These are phyloP conservation scores for Gigaspora rosea DNA, from an alignment of 192 early-diverging fungal species.

Conservation along the genomic window DNA sequence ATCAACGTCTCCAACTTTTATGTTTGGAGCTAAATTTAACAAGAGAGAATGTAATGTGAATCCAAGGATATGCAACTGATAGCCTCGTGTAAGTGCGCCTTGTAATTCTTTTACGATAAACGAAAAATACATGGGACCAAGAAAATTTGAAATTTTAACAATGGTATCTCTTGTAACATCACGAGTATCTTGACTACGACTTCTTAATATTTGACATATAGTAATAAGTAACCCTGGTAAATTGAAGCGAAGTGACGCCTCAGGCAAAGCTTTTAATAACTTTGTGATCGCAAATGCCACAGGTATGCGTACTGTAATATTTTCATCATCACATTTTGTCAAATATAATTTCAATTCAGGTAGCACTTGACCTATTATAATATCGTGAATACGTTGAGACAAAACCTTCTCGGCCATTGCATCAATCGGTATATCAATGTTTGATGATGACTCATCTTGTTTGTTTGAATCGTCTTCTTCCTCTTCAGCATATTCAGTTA, in stretches of 20 bases:
- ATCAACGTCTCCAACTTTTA: slow-evolving; percentile 75
- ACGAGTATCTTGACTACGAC: slow-evolving; percentile 79
- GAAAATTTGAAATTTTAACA: slow-evolving; percentile 78
- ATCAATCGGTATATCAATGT: slow-evolving; percentile 39
- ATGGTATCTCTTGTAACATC: slow-evolving; percentile 86
- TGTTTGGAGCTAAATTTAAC: slow-evolving; percentile 58
- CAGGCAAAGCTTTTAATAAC: slow-evolving; percentile 80
- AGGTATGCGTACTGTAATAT: slow-evolving; percentile 78
- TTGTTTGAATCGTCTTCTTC: slow-evolving; percentile 40
- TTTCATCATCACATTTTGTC: slow-evolving; percentile 71
- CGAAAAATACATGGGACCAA: slow-evolving; percentile 81
- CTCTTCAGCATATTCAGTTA: slow-evolving; percentile 34
- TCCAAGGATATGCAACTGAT: slow-evolving; percentile 93
- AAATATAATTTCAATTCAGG: slow-evolving; percentile 82
- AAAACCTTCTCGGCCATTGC: slow-evolving; percentile 41
- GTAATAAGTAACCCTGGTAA: slow-evolving; percentile 86
- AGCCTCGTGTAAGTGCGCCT: slow-evolving; percentile 76
- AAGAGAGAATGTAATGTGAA: slow-evolving; percentile 88
- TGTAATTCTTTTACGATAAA: slow-evolving; percentile 89
- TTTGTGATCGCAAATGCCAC: slow-evolving; percentile 84
- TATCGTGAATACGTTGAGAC: slow-evolving; percentile 66
- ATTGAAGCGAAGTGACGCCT: slow-evolving; percentile 71
- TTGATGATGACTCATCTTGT: slow-evolving; percentile 39
- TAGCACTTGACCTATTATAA: slow-evolving; percentile 74
- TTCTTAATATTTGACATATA: slow-evolving; percentile 85